A percentile compares a stretch with the other conserved stretches of the same genome.
Conservation (phyloP, 1,139 yeast species). For the Kodamaea plutei region DNA sequence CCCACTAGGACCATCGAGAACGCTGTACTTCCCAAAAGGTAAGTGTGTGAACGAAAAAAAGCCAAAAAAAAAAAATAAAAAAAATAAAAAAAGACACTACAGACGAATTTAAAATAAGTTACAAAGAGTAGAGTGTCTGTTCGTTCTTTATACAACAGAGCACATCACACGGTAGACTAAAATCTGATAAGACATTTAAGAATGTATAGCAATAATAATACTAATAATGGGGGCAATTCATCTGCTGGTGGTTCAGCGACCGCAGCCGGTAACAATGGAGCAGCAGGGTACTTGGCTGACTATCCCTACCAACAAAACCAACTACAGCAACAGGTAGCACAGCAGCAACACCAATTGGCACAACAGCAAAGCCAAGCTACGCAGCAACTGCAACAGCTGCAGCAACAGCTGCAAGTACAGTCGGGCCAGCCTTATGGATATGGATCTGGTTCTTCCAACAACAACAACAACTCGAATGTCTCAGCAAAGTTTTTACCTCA, state of each 20-base stretch:
- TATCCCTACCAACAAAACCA: slow-evolving; percentile 14
- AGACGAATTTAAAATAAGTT: no score
- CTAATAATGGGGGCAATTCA: slow-evolving; percentile 9
- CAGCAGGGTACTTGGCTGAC: slow-evolving; percentile 12
- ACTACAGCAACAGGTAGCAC: slow-evolving; percentile 11
- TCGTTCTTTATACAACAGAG: no score
- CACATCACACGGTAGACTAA: no score
- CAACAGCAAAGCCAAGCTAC: slow-evolving; percentile 10
- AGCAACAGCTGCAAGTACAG: slow-evolving; percentile 6
- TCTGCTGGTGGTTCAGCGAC: slow-evolving; percentile 9
- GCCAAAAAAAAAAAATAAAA: no score
- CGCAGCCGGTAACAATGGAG: slow-evolving; percentile 7
- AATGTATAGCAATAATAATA: slow-evolving; percentile 14
- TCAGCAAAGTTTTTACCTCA: slow-evolving; percentile 30
- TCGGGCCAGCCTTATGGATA: slow-evolving; percentile 8
- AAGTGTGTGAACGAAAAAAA: no score
- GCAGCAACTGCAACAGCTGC: slow-evolving; percentile 8
- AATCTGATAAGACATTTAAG: no score
- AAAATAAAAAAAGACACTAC: no score
- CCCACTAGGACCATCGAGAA: no score
- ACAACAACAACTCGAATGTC: slow-evolving; percentile 8
- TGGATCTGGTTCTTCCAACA: slow-evolving; percentile 7
- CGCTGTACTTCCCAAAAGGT: no score
- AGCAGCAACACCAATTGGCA: slow-evolving; percentile 9
- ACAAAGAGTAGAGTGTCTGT: no score